A percentile compares a stretch with the other conserved stretches of the same genome.
Evolutionary conservation across 768 basidiomycete species (phyloP).

Genomic region (Amanita polypyramis): DNA sequence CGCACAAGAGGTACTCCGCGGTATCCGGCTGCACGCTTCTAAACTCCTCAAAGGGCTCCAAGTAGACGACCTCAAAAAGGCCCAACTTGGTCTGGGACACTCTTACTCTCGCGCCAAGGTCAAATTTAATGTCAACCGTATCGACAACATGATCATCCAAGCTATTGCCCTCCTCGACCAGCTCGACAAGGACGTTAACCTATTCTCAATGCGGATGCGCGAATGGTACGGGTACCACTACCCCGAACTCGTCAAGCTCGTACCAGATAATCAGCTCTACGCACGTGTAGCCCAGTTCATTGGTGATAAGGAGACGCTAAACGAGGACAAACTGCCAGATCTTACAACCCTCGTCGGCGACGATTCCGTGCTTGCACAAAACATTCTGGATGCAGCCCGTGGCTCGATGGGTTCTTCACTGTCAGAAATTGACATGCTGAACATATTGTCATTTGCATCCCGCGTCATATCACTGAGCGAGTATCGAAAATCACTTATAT

Average conservation of each 20-base stretch:
- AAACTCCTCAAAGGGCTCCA: conserved; percentile 87
- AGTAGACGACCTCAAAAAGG: conserved; percentile 78
- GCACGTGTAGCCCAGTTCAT: conserved; percentile 80
- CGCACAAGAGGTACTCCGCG: conserved; percentile 79
- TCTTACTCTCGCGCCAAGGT: conserved; percentile 96
- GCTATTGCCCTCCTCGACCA: conserved; percentile 97
- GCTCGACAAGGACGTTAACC: conserved; percentile 98
- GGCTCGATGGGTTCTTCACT: conserved; percentile 93
- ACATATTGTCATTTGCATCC: conserved; percentile 84
- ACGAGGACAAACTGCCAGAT: conserved; percentile 72
- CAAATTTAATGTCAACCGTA: conserved; percentile 94
- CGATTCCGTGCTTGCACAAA: conserved; percentile 78
- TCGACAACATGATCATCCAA: conserved; percentile 99
- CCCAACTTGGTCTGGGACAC: conserved; percentile 95
- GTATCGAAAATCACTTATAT: conserved; percentile 83
- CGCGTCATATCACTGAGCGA: conserved; percentile 88
- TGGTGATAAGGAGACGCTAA: conserved; percentile 76
- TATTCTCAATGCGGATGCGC: conserved; percentile 95
- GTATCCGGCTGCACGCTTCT: conserved; percentile 83
- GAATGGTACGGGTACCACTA: conserved; percentile 99
- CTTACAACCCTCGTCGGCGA: conserved; percentile 75
- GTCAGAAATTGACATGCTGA: conserved; percentile 89
- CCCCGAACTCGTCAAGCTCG: conserved; percentile 89
- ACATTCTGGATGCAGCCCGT: conserved; percentile 88
- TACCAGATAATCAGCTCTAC: conserved; percentile 91